Conservation (phyloP, 1,284 basidiomycete genomes). For the Malassezia sp. region DNA sequence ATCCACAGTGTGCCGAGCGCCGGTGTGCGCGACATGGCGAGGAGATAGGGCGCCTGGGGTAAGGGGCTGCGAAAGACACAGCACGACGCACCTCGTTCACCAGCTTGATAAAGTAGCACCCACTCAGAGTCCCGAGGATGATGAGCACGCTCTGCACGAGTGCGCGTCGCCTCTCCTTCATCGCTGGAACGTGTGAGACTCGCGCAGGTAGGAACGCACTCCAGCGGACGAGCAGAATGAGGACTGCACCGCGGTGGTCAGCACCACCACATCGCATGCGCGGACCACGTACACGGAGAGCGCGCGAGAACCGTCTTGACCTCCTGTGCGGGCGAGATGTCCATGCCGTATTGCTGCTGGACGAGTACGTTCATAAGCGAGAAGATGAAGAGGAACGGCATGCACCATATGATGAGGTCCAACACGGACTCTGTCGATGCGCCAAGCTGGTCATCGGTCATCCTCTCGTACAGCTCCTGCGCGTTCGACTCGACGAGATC, state of each 20-base stretch:
- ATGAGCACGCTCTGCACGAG: slow-evolving; percentile 23
- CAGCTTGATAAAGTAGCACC: slow-evolving; percentile 31
- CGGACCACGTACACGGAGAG: slow-evolving; percentile 27
- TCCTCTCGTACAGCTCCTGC: slow-evolving; percentile 20
- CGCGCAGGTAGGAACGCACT: slow-evolving; percentile 1
- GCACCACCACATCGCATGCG: not conserved
- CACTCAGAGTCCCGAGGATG: slow-evolving; percentile 20
- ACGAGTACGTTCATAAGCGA: slow-evolving; percentile 40
- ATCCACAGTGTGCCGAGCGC: slow-evolving; percentile 47
- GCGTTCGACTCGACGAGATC: slow-evolving; percentile 20
- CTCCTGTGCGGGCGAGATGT: slow-evolving; percentile 22
- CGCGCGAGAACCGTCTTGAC: slow-evolving; percentile 17
- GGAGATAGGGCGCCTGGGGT: slow-evolving; percentile 30
- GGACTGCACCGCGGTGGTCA: not conserved
- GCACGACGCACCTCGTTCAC: slow-evolving; percentile 28
- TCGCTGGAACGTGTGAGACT: not conserved
- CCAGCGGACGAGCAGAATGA: slow-evolving; percentile 4
- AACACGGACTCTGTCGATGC: slow-evolving; percentile 21
- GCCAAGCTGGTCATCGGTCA: slow-evolving; percentile 23
- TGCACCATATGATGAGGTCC: slow-evolving; percentile 39
- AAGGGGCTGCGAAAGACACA: no score
- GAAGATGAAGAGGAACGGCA: slow-evolving; percentile 40
- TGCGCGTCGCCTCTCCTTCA: slow-evolving; percentile 17
- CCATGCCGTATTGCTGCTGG: slow-evolving; percentile 41
- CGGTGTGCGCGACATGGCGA: slow-evolving; percentile 41